Evolutionary conservation across 2,329 filamentous ascomycete genomes (phyloP), one percentile per base, ranked within the genome.

Genomic region (Stachybotrys echinatus): DNA sequence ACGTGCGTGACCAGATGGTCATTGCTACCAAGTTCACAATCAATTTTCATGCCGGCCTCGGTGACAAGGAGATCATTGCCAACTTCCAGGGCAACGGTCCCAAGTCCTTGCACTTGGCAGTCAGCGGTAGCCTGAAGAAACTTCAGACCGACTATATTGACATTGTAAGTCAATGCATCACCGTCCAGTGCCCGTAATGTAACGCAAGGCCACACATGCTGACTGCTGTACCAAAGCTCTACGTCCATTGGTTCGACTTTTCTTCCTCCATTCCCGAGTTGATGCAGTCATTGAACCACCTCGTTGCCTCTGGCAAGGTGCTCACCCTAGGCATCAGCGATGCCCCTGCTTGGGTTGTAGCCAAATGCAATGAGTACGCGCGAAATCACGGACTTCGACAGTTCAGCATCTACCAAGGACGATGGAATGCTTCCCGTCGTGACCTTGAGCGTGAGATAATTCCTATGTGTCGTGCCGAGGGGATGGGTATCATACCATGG

Each of bases 1-100:
- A 73, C 18, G 77, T 76, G 51, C 74, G 84, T 23, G 82, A 85
- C 53, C 69, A 83, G 60, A 76, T 87, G 65, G 80, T 87, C n/a
- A 72, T 86, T 44, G 81, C 82, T 1, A 85, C 81, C 47, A 87
- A 87, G 61, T 85, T 73, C 63, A 79, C 77, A 1, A 80, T 74
- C n/a, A 74, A 74, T 55, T 84, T 74, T 63, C 65, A 68, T 21
- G 50, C 65, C 7, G 65, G 67, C 5, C 57, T 49, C 2, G 62
- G 65, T 6, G 58, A 62, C 12, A 50, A 51, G 8, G 61, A 71
- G 23, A 71, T 75, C 42, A 52, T 43, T 44, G 54, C 59, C 18
- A 75, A 74, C 55, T 65, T 62, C 49, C 51, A 50, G 18, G 73
- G 73, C 7, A 75, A 75, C 53, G 58, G 65, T 54, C 62, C 61